Base-by-base conservation (phyloP, 2,329 filamentous ascomycete species). In the Phialophora verrucosa region DNA sequence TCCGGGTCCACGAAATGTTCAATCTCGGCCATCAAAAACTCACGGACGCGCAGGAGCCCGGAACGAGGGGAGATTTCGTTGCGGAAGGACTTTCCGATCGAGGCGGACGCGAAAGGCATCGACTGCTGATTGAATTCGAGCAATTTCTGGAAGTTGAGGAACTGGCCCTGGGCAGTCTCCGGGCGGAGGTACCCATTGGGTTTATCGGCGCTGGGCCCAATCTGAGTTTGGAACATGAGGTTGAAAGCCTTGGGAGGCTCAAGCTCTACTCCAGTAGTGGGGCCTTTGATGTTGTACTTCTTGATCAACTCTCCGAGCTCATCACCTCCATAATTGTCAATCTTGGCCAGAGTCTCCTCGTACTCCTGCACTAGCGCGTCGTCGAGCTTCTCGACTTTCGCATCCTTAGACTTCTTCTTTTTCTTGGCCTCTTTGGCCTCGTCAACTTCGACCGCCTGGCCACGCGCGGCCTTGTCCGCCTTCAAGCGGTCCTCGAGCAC, bases 11-110 rank as follows among this genome's bases (percentile, higher is more conserved):
- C 95, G 76, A 92, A 99, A 80, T 99, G 95, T 83, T 99, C 95
- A 73, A 99, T 97, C 81, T 99, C 95, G 27, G 94, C 95, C 95
- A 99, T 98, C 74, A 97, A 82, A 82, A 99, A 98, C 79, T 99
- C 95, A 74, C 95, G 91, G 51, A 99, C 95, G 73, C 95, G 91
- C 65, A 99, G 82, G 49, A 99, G 88, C 80, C 95, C 95, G 70
- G 92, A 88, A 63, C 95, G 88, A 10, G 95, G 95, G 0, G 95
- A 97, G 73, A 99, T 97, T 77, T 99, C 95, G 78, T 99, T 99
- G 75, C 95, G 89, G 86, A 97, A 98, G 1, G 94, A 97, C 81
- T 97, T 97, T 80, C 95, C 95, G 77, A 99, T 96, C 47, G 92
- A 96, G 55, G 95, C 95, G 58, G 94, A 98, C 14, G 95, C 95